Conservation (phyloP, 1,284 basidiomycete genomes). For the Pascua guehoae region DNA sequence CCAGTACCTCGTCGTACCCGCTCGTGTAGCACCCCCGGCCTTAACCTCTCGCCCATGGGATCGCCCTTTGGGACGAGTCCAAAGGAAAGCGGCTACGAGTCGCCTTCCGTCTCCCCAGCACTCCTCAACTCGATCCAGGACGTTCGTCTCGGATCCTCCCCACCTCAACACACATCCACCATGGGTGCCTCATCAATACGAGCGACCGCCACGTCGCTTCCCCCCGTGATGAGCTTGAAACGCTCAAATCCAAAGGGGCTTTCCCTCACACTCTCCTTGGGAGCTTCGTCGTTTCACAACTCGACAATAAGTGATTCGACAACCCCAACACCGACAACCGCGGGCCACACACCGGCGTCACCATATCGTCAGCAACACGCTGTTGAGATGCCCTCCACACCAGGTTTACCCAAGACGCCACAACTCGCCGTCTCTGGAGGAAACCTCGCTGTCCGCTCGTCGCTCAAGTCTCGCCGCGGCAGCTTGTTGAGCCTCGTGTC, state of each 20-base stretch:
- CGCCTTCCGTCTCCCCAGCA: slow-evolving; percentile 5
- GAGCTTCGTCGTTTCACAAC: slow-evolving; percentile 20
- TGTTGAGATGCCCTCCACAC: slow-evolving; percentile 31
- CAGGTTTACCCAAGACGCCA: slow-evolving; percentile 37
- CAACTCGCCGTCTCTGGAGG: not conserved
- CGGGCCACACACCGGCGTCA: slow-evolving; percentile 13
- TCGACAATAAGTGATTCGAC: slow-evolving; percentile 9
- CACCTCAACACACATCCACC: slow-evolving; percentile 3
- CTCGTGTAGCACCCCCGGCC: too few relatives aligned
- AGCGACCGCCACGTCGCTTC: slow-evolving; percentile 12
- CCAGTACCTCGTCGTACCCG: not conserved
- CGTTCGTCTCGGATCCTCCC: slow-evolving; percentile 9
- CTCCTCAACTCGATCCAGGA: slow-evolving; percentile 11
- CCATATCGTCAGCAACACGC: slow-evolving; percentile 8
- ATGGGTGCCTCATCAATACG: too few relatives aligned
- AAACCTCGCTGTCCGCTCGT: slow-evolving; percentile 11
- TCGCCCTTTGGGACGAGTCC: too few relatives aligned
- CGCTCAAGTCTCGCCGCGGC: slow-evolving; percentile 25
- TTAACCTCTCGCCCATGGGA: too few relatives aligned
- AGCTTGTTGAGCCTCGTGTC: slow-evolving; percentile 40
- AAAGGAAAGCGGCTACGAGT: too few relatives aligned
- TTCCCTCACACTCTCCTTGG: slow-evolving; percentile 30
- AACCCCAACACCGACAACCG: slow-evolving; percentile 14
- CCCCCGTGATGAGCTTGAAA: slow-evolving; percentile 25
- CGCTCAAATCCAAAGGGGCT: slow-evolving; percentile 40